Base-by-base conservation (phyloP, 192 early-diverging fungal species). In the Chytriomyces hyalinus region DNA sequence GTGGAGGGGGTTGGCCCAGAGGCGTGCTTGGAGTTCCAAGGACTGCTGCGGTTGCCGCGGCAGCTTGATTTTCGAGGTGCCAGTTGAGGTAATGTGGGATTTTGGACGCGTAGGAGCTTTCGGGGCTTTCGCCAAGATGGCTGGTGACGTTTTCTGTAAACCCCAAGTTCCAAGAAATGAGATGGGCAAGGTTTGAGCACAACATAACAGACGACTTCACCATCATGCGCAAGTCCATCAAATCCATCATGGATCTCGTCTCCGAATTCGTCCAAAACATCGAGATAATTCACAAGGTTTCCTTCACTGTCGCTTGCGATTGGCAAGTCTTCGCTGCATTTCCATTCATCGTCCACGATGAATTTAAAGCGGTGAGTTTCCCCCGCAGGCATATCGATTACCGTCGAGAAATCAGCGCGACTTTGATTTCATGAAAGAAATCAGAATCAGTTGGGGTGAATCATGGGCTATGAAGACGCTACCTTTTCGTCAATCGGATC, bases 341-440 rank as follows among this genome's bases (percentile, higher is more conserved):
- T 94, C 97, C 97, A 99, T 75, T 97, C 95, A 76, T 96, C 95
- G 80, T 99, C 96, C 6, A 99, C 96, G 80, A 99, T 97, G 78
- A 96, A 99, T 84, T 99, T 99, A 66, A 98, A 90, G 77, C 92
- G 92, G 83, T 99, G 96, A 5, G 94, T 97, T 11, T 78, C 67
- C 60, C 96, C 96, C 22, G 92, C 91, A n/a, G 94, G 93, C 70
- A 99, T 84, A 77, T 97, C 92, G 26, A 99, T 83, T 44, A 95
- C 88, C 0, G 92, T 90, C 7, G 90, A 90, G 71, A 95, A 95
- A 77, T 95, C 93, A 48, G 87, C 36, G 36, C 36, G 36, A 36
- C 85, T 22, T 88, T 87, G 81, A 90, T 59, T 36, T 36, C 36
- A 36, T 2, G 4, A 36, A 36, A 36, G 1, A 36, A 36, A 36